Evolutionary conservation across 2,329 filamentous ascomycete genomes (phyloP).

Genomic region (Arthrocladium fulminans): DNA sequence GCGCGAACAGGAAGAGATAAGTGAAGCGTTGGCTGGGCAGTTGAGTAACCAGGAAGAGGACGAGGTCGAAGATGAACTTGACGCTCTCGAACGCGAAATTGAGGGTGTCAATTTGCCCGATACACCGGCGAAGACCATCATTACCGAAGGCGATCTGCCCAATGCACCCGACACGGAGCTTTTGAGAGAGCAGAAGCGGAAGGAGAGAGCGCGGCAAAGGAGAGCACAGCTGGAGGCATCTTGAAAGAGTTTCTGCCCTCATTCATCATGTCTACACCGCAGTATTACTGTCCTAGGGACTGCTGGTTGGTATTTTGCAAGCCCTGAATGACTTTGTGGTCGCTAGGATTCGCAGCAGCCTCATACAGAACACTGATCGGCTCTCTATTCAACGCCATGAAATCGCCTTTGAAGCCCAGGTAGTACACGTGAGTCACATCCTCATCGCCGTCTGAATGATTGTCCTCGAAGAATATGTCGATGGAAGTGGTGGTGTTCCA

Average conservation of each 20-base stretch:
- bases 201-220: slow-evolving; percentile 27
- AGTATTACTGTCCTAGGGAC: slow-evolving; percentile 35
- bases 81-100: slow-evolving; percentile 63
- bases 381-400: slow-evolving; percentile 74
- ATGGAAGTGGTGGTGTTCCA: slow-evolving; percentile 81
- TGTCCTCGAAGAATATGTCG: slow-evolving; percentile 83
- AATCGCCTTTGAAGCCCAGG: slow-evolving; percentile 88
- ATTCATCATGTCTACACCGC: not conserved
- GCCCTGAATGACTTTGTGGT: slow-evolving; percentile 54
- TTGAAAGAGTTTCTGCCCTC: slow-evolving; percentile 9
- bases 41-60: slow-evolving; percentile 95
- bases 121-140: slow-evolving; percentile 20
- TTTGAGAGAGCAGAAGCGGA: slow-evolving; percentile 26
- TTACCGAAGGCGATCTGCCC: slow-evolving; percentile 27
- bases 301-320: slow-evolving; percentile 32
- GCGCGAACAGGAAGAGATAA: slow-evolving; percentile 92
- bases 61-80: slow-evolving; percentile 92
- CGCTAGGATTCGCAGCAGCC: slow-evolving; percentile 79
- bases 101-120: slow-evolving; percentile 30
- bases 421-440: slow-evolving; percentile 73
- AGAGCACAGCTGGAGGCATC: slow-evolving; percentile 22
- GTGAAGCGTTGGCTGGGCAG: slow-evolving; percentile 75
- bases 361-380: slow-evolving; percentile 86
- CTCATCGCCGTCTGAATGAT: slow-evolving; percentile 72
- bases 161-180: slow-evolving; percentile 30